These are phyloP conservation scores for Jamesozyma rosinii DNA, from an alignment of 805 yeast genomes.

Conservation along the genomic window DNA sequence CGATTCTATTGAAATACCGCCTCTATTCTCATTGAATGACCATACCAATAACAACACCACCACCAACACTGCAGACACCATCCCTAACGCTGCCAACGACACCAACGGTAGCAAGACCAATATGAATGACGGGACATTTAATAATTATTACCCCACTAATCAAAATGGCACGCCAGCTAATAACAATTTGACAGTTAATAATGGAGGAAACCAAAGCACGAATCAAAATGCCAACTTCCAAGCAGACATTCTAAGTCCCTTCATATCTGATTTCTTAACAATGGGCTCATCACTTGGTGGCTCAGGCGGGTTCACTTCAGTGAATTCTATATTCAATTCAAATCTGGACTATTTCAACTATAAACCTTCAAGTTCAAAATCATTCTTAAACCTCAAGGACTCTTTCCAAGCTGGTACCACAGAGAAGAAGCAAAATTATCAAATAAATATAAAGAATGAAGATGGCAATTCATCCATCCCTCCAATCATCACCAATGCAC, in stretches of 20 bases:
- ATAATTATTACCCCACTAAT: background rate
- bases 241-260: constrained; percentile 15
- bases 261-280: constrained; percentile 33
- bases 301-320: constrained; percentile 30
- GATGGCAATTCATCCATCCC: background rate
- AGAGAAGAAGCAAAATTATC: background rate
- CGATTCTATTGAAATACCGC: constrained; percentile 21
- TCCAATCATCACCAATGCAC: background rate
- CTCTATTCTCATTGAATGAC: constrained; percentile 19
- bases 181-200: background rate
- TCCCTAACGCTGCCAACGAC: background rate
- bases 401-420: background rate
- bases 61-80: background rate
- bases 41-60: background rate
- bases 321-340: constrained; percentile 18
- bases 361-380: constrained; percentile 7
- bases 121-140: background rate
- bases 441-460: background rate
- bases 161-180: background rate
- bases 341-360: constrained; percentile 32
- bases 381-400: constrained; percentile 3
- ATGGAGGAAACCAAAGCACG: background rate
- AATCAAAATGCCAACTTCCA: background rate
- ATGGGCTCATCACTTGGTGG: constrained; percentile 37
- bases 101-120: background rate